These are phyloP conservation scores for Draba incana DNA, from an alignment of 345 rosid genomes.

Conservation along the genomic window DNA sequence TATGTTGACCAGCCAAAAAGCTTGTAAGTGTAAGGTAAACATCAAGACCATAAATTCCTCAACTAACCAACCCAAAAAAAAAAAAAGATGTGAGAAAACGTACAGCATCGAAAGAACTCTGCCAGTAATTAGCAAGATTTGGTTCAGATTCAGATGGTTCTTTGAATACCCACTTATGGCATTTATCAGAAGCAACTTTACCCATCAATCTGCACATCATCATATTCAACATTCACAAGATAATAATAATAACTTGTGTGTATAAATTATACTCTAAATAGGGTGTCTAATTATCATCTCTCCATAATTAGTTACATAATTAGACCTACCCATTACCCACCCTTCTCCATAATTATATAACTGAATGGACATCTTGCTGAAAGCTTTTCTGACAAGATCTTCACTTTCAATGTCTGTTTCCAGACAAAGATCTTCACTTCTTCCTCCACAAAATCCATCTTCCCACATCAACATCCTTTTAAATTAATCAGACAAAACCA, in stretches of 20 bases:
- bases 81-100: slow-evolving; percentile 25
- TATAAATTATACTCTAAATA: slow-evolving; percentile 22
- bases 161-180: slow-evolving; percentile 99
- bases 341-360: slow-evolving; percentile 99
- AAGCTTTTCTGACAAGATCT: slow-evolving; percentile 94
- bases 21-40: slow-evolving; percentile 31
- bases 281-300: slow-evolving; percentile 30
- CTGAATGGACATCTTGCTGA: slow-evolving; percentile 99
- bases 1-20: slow-evolving; percentile 37
- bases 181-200: slow-evolving; percentile 99
- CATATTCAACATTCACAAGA: slow-evolving; percentile 30
- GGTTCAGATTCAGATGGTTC: slow-evolving; percentile 96
- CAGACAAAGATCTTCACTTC: slow-evolving; percentile 60
- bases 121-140: slow-evolving; percentile 97
- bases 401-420: slow-evolving; percentile 81
- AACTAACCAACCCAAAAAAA: slow-evolving; percentile 35
- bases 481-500: background rate
- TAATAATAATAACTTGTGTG: slow-evolving; percentile 7
- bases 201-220: slow-evolving; percentile 83
- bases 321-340: slow-evolving; percentile 99
- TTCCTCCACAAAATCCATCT: slow-evolving; percentile 94
- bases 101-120: slow-evolving; percentile 99
- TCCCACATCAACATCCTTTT: slow-evolving; percentile 99
- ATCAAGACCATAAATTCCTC: slow-evolving; percentile 40
- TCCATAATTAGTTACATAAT: slow-evolving; percentile 31